Base-by-base conservation (phyloP, 2,329 filamentous ascomycete species). In the Fragosphaeria purpurea region DNA sequence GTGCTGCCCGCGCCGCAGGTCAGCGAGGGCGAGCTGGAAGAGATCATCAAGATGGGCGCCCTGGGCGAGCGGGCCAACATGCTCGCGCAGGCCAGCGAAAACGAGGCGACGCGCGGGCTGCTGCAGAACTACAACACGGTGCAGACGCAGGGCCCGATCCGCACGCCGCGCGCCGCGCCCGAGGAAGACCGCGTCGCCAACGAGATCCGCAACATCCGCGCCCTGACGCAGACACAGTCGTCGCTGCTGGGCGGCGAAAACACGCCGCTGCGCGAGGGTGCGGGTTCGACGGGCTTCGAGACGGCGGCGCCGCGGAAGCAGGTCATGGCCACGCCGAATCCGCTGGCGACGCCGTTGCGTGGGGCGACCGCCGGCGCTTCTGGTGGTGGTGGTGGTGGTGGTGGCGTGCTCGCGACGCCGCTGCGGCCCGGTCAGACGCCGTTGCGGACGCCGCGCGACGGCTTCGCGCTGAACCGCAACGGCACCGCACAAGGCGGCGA, bases 1-100 rank as follows among this genome's bases (percentile, higher is more conserved):
- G 82, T 84, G 44, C 72, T 98, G 32, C 93, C 93, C 7, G 74
- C 86, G 31, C 93, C 93, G 7, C 93, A 98, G 68, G 88, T 98
- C 60, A 84, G 87, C 65, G 93, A 98, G 62, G 78, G 82, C 42
- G 93, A 98, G 68, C 74, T 98, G 53, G 93, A 98, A 63, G 90
- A 96, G 58, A 97, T 98, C 61, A 88, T 98, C 57, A 98, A 98
- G 73, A 95, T 97, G 89, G 91, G 93, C 43, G 86, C 95, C 78
- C 80, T 89, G 53, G 93, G 91, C 39, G 89, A 96, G 62, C 83
- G 85, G 47, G 93, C 93, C 42, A 89, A 83, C 60, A 72, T 76
- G 55, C 74, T 86, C 64, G 88, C 87, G 5, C 79, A 80, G 43
- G 81, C 82, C 48, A 86, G 86, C 63, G 88, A 95, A 53, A 94